A percentile compares a stretch with the other conserved stretches of the same genome.
Evolutionary conservation across 1,284 basidiomycete genomes (phyloP).

Genomic region (Pseudozyma sp.): DNA sequence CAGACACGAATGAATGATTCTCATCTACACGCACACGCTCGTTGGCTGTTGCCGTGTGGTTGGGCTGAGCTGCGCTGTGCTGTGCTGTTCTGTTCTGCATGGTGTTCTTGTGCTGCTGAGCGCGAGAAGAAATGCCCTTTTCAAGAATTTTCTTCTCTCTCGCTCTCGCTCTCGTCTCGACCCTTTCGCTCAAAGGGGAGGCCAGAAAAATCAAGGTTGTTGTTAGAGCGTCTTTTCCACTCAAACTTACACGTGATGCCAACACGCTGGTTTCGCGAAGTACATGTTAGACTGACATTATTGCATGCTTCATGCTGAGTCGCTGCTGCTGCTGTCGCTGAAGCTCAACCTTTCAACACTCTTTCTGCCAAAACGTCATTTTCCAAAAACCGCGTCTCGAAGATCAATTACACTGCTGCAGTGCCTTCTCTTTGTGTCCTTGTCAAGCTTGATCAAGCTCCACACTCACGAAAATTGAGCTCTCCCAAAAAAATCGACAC

Average conservation of each 20-base stretch:
- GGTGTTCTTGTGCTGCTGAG: background rate
- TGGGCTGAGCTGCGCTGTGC: background rate
- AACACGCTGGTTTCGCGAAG: conserved; percentile 12
- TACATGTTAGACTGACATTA: conserved; percentile 4
- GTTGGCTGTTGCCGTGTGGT: background rate
- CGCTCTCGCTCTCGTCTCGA: background rate
- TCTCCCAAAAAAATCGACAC: conserved; percentile 5
- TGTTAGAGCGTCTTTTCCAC: conserved; percentile 11
- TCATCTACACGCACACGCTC: conserved; percentile 20
- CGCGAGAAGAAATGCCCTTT: conserved; percentile 1
- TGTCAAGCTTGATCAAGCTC: conserved; percentile 9
- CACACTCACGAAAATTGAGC: conserved; percentile 5
- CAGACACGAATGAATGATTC: background rate
- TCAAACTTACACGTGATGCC: conserved; percentile 21
- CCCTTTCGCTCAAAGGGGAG: background rate
- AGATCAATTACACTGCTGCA: conserved; percentile 13
- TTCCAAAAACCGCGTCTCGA: background rate
- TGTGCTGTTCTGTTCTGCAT: background rate
- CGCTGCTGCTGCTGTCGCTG: background rate
- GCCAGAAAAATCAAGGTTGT: background rate
- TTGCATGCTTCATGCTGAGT: conserved; percentile 18
- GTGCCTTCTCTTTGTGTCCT: conserved; percentile 2
- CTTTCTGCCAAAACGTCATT: conserved; percentile 13
- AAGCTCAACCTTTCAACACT: background rate
- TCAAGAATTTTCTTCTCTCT: conserved; percentile 32